These are phyloP conservation scores for Agrocybe praecox DNA, from an alignment of 768 basidiomycete genomes.

Conservation along the genomic window DNA sequence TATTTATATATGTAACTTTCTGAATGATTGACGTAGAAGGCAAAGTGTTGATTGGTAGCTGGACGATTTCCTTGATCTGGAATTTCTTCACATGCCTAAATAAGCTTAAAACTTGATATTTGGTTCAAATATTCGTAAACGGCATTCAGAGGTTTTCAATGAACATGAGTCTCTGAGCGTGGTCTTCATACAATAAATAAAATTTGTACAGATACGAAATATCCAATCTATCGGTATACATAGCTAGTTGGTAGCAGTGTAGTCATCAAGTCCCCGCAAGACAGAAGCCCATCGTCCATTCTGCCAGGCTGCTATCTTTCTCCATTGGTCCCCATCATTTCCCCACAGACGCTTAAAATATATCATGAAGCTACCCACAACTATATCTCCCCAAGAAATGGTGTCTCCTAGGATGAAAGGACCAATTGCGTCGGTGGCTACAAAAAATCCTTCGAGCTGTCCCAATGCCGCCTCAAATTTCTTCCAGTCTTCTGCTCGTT, in stretches of 20 bases:
- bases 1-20: no score
- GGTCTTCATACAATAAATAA: no score
- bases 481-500: constrained; percentile 33
- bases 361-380: constrained; percentile 27
- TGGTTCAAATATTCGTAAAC: no score
- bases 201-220: no score
- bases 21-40: no score
- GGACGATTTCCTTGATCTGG: no score
- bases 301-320: constrained; percentile 34
- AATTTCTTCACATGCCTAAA: no score
- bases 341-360: constrained; percentile 33
- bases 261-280: not conserved
- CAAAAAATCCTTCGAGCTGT: constrained; percentile 22
- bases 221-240: no score
- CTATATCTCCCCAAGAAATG: constrained; percentile 41
- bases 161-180: no score
- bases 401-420: constrained; percentile 36
- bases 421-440: constrained; percentile 21
- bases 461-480: constrained; percentile 30
- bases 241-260: not conserved
- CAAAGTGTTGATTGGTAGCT: no score
- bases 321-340: constrained; percentile 39
- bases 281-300: constrained; percentile 30
- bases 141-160: no score
- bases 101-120: no score